Evolutionary conservation across 768 basidiomycete species (phyloP), one percentile per base, ranked within the genome.

Genomic region (Tephrocybe sp.): DNA sequence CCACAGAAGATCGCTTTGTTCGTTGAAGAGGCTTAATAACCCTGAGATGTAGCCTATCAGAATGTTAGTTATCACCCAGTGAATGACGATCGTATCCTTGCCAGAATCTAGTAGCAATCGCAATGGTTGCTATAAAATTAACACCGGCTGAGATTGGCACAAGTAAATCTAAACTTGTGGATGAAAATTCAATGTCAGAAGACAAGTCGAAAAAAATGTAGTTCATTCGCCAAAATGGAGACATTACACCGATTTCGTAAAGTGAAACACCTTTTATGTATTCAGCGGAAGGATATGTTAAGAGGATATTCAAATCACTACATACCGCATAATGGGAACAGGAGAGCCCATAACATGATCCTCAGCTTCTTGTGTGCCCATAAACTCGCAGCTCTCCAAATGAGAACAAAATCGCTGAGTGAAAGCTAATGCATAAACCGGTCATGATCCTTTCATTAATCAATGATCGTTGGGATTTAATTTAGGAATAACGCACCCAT

Each of bases 361-460:
- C 23, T 35, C 5, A 36, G 17, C 33, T 17, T 35, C 3, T 16
- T 13, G 3, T 23, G 20, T 14, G 3, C 2, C 20, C 38, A 48
- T 12, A 48, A n/a, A 11, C 19, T 31, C 38, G 39, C 39, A 8
- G 39, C 47, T 5, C 47, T 38, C 46, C 46, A 48, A 16, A 48
- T 39, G 13, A 48, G 36, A 6, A 48, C 26, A 14, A 13, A 19
- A 20, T 48, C 47, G n/a, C 47, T 48, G 4, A 48, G 9, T 19
- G 40, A 17, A 9, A 40, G 3, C 44, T 45, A n/a, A n/a, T n/a
- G 26, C 26, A 26, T 7, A 26, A 4, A 26, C 26, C 3, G 3
- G 26, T 26, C 26, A 26, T 26, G n/a, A n/a, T n/a, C n/a, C n/a
- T 26, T 26, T 26, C 4, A 4, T 7, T 26, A 26, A 26, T 26